Conservation (phyloP, 2,329 filamentous ascomycete species). For the Sporothrix protearum region DNA sequence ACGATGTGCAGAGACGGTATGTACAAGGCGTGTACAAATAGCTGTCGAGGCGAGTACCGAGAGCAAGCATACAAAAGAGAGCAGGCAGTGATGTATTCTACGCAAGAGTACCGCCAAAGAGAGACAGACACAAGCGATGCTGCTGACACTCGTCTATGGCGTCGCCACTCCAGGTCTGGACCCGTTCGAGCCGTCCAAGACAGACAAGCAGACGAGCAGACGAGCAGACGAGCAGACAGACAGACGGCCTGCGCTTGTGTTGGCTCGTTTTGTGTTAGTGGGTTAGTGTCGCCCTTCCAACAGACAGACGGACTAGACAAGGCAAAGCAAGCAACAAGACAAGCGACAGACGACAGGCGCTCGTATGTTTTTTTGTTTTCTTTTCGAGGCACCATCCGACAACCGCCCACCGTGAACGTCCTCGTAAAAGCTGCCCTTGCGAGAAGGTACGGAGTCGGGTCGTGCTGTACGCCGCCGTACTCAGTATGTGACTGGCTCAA, state of each 20-base stretch:
- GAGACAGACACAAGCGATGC: background rate
- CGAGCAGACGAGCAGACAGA: no score
- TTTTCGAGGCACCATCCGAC: background rate
- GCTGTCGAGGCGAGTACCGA: no score
- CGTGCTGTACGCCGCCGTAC: no score
- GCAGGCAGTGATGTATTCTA: background rate
- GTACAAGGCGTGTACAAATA: background rate
- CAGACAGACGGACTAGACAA: background rate
- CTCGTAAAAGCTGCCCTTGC: no score
- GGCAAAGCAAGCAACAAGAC: background rate
- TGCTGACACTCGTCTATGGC: background rate
- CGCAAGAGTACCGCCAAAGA: background rate
- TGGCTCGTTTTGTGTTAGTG: background rate
- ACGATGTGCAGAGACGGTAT: background rate
- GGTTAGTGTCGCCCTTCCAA: background rate
- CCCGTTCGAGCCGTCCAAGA: no score
- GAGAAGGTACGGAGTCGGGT: no score
- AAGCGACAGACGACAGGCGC: background rate
- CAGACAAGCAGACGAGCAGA: background rate
- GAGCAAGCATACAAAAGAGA: background rate
- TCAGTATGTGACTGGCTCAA: conserved; percentile 1
- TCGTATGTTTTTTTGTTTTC: background rate
- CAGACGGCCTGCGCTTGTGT: no score
- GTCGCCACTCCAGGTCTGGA: background rate
- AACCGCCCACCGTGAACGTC: background rate